Evolutionary conservation across 345 rosid genomes (phyloP).

Genomic region (Hypericum androsaemum): DNA sequence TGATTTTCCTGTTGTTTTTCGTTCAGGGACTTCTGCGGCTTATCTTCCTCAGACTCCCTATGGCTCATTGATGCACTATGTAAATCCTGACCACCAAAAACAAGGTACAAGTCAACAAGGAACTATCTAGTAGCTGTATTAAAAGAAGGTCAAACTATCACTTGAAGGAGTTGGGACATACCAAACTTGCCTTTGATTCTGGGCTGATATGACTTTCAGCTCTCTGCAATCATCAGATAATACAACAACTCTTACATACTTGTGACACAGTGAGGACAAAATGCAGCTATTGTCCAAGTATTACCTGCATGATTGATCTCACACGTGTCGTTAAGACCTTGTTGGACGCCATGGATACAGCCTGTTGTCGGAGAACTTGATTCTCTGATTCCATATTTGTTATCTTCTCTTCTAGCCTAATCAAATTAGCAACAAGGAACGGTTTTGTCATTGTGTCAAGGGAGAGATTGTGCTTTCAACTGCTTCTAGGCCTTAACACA

Average conservation of each 20-base stretch:
- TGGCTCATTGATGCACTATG: slow-evolving; percentile 63
- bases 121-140: neutral
- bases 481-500: neutral
- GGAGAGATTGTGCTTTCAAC: neutral
- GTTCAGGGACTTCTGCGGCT: slow-evolving; percentile 77
- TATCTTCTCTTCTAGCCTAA: slow-evolving; percentile 81
- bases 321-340: slow-evolving; percentile 90
- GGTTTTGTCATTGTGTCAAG: slow-evolving; percentile 2
- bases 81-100: slow-evolving; percentile 45
- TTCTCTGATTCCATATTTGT: slow-evolving; percentile 77
- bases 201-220: slow-evolving; percentile 52
- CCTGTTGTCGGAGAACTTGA: slow-evolving; percentile 87
- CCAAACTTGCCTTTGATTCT: slow-evolving; percentile 49
- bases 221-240: slow-evolving; percentile 42
- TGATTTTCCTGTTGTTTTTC: slow-evolving; percentile 96
- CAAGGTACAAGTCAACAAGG: slow-evolving; percentile 5
- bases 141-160: neutral
- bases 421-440: slow-evolving; percentile 13
- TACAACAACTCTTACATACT: slow-evolving; percentile 5
- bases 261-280: no score
- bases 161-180: slow-evolving; percentile 15
- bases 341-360: slow-evolving; percentile 88
- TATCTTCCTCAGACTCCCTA: slow-evolving; percentile 74
- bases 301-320: slow-evolving; percentile 79
- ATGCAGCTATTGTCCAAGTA: no score